A percentile compares a stretch with the other conserved stretches of the same genome.
These are phyloP conservation scores for Capsicum pubescens DNA, from an alignment of 257 asterid genomes.

Conservation along the genomic window DNA sequence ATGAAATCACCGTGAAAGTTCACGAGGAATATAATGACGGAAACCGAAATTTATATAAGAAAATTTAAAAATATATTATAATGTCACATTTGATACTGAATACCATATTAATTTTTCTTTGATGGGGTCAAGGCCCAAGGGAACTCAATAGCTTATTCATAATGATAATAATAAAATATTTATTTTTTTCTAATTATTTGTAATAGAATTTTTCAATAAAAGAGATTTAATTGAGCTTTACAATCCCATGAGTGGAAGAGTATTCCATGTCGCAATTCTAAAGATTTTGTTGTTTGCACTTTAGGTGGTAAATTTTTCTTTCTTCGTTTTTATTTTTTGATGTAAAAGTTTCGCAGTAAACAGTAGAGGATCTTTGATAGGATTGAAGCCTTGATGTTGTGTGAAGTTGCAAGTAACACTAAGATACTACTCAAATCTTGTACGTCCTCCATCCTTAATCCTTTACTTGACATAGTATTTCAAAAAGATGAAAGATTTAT, in stretches of 20 bases:
- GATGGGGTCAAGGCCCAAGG: not conserved
- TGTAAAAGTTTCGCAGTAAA: not conserved
- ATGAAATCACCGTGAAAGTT: not conserved
- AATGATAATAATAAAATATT: not conserved
- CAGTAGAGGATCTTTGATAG: not conserved
- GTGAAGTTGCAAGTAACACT: too few species aligned
- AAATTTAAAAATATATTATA: not conserved
- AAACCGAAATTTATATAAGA: not conserved
- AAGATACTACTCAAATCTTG: too few species aligned
- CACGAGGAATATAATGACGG: not conserved
- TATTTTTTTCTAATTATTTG: not conserved
- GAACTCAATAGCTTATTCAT: not conserved
- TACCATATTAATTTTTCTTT: not conserved
- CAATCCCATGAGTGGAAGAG: conserved; percentile 21
- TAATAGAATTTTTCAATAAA: not conserved
- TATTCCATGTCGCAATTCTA: conserved; percentile 4
- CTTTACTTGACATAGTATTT: too few species aligned
- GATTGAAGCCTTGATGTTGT: too few species aligned
- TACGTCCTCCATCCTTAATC: too few species aligned
- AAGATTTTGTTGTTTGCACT: conserved; percentile 5
- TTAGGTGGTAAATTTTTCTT: not conserved
- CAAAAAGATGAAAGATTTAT: too few species aligned
- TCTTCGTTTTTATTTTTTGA: conserved; percentile 27
- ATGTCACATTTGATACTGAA: not conserved
- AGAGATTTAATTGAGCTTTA: not conserved